Conservation (phyloP, 2,329 filamentous ascomycete genomes). For the Phaeosphaeria sp. region DNA sequence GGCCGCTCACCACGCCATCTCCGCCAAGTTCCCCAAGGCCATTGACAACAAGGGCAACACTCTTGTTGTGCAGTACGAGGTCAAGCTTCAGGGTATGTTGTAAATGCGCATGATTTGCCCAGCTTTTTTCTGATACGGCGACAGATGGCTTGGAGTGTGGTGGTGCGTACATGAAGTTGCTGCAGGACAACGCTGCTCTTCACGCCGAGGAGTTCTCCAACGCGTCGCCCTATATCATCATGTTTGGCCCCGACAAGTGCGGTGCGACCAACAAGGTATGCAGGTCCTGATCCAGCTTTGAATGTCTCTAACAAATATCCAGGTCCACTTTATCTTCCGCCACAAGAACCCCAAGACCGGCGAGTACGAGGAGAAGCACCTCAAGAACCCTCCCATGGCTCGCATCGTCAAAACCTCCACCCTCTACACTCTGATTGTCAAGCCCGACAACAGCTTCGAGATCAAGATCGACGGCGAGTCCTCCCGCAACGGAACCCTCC, state of each 20-base stretch:
- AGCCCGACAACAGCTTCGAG: constrained; percentile 93
- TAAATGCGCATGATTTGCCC: background rate
- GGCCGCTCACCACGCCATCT: constrained; percentile 98
- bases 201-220: constrained; percentile 98
- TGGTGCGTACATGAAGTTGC: constrained; percentile 98
- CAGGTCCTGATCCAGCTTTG: background rate
- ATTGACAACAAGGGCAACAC: constrained; percentile 98
- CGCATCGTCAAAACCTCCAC: constrained; percentile 90
- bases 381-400: constrained; percentile 81
- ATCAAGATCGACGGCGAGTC: constrained; percentile 91
- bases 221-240: constrained; percentile 96
- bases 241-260: constrained; percentile 99
- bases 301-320: constrained; percentile 22
- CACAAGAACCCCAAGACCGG: constrained; percentile 99
- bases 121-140: constrained; percentile 37
- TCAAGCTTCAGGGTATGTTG: constrained; percentile 93
- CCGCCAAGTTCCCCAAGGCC: constrained; percentile 95
- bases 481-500: constrained; percentile 86
- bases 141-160: constrained; percentile 93
- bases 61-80: constrained; percentile 97
- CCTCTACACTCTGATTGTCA: constrained; percentile 95
- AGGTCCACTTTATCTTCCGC: constrained; percentile 95
- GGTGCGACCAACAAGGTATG: constrained; percentile 96
- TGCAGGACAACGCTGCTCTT: constrained; percentile 96
- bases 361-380: constrained; percentile 99